These are phyloP conservation scores for Rhizopogon vesiculosus DNA, from an alignment of 768 basidiomycete genomes.

Conservation along the genomic window DNA sequence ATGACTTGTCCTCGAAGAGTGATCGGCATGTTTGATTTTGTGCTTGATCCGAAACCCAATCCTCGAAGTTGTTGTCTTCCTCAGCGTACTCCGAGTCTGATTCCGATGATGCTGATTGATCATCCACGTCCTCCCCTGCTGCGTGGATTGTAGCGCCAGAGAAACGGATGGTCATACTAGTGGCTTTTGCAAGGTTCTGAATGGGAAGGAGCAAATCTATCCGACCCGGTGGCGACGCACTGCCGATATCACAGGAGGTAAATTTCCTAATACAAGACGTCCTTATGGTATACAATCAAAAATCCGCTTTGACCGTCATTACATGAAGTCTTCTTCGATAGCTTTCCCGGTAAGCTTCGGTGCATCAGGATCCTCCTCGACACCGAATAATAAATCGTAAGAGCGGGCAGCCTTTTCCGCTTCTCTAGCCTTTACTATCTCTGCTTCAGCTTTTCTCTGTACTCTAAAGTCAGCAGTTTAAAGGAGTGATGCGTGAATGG, in stretches of 20 bases:
- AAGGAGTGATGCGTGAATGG: background rate
- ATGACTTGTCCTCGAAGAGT: constrained; percentile 65
- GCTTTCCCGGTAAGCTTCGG: constrained; percentile 62
- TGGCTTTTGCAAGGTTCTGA: background rate
- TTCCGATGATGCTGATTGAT: constrained; percentile 12
- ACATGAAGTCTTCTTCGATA: constrained; percentile 90
- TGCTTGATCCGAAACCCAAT: constrained; percentile 73
- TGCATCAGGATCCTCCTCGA: constrained; percentile 49
- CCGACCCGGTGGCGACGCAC: background rate
- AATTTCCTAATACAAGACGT: background rate
- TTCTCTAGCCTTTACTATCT: constrained; percentile 70
- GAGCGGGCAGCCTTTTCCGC: constrained; percentile 86
- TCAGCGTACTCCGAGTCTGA: constrained; percentile 21
- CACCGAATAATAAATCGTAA: constrained; percentile 77
- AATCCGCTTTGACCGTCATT: constrained; percentile 15
- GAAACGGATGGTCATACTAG: constrained; percentile 27
- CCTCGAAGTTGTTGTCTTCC: constrained; percentile 69
- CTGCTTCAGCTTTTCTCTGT: constrained; percentile 77
- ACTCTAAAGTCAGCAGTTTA: background rate
- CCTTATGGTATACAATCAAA: background rate
- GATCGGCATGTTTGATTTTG: constrained; percentile 54
- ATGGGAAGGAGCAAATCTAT: background rate
- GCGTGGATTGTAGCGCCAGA: constrained; percentile 4
- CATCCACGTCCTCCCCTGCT: constrained; percentile 7
- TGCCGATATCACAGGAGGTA: constrained; percentile 8